These are phyloP conservation scores for Hypoxylon perforatum DNA, from an alignment of 495 filamentous ascomycete species.

Conservation along the genomic window DNA sequence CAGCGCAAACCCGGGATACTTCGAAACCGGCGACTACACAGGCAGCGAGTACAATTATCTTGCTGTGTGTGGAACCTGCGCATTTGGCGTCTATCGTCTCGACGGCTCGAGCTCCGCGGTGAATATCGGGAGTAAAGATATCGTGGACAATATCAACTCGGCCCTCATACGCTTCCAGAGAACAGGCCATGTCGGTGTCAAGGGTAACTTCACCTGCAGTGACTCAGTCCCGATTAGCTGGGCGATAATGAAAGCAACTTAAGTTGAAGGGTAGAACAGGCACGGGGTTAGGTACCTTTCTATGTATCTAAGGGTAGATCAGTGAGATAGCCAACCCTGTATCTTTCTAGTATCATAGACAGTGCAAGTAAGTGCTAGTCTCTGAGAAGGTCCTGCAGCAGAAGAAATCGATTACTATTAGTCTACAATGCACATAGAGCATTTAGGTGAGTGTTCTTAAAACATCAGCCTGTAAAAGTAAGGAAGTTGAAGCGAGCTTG, in stretches of 20 bases:
- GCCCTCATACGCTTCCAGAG: constrained; percentile 22
- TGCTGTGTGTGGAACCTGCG: constrained; percentile 24
- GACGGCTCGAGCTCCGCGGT: constrained; percentile 18
- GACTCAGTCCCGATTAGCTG: constrained; percentile 20
- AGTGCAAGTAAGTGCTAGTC: no score
- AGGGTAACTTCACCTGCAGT: constrained; percentile 26
- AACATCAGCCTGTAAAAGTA: no score
- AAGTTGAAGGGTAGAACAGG: background rate
- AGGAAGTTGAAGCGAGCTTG: no score
- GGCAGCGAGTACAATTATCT: constrained; percentile 15
- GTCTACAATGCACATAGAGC: no score
- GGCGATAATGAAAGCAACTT: constrained; percentile 23
- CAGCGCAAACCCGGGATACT: constrained; percentile 16
- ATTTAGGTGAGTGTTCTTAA: no score
- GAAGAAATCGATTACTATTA: no score
- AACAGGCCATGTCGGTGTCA: constrained; percentile 24
- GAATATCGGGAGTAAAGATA: constrained; percentile 33
- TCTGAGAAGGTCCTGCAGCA: no score
- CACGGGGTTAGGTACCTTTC: no score
- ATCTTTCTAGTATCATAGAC: no score
- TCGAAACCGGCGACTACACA: constrained; percentile 25
- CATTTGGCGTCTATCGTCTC: constrained; percentile 31
- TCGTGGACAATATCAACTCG: constrained; percentile 27
- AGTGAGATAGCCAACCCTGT: no score
- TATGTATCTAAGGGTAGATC: no score